Evolutionary conservation across 2,329 filamentous ascomycete genomes (phyloP), one percentile per base, ranked within the genome.

Genomic region (Cladosporium sp.): DNA sequence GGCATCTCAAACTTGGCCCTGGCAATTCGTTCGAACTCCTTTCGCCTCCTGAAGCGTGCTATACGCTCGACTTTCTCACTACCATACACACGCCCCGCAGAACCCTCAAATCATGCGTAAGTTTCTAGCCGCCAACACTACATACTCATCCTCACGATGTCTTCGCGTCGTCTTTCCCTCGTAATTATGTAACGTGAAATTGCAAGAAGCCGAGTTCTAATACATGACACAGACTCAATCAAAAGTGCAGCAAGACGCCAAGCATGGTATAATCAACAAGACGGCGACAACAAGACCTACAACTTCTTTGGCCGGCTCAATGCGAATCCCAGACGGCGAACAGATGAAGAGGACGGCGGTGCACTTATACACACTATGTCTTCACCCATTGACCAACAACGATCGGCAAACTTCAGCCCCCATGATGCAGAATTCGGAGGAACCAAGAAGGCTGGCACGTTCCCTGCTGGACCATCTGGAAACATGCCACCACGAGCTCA

Each of bases 201-300:
- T 1, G 20, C 10, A 2, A 28, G 35, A 22, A 50, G 24, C 17
- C 3, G 24, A 37, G 0, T 8, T 32, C 42, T 58, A 35, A 58
- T 56, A 44, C 57, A 48, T 25, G 40, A 45, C 15, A 15, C 59
- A 65, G 64, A 66, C 57, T 62, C 62, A 34, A 69, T 70, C 61
- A 69, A 68, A 56, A 59, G 61, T 12, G 58, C 61, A n/a, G 68
- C 68, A 37, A 62, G 66, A 44, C 57, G 60, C 15, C 58, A 62
- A 19, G 68, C 67, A 13, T 70, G 68, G 67, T 70, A 67, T 57
- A 49, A 60, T 54, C 61, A 65, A 51, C 53, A 60, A 20, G 57
- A 61, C 36, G 58, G 58, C 20, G 59, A 57, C 12, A 50, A 60
- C 17, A 54, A 49, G 34, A 63, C 63, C 4, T 69, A 65, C 58